Base-by-base conservation (phyloP, 768 basidiomycete species). In the Mycena rebaudengoi region DNA sequence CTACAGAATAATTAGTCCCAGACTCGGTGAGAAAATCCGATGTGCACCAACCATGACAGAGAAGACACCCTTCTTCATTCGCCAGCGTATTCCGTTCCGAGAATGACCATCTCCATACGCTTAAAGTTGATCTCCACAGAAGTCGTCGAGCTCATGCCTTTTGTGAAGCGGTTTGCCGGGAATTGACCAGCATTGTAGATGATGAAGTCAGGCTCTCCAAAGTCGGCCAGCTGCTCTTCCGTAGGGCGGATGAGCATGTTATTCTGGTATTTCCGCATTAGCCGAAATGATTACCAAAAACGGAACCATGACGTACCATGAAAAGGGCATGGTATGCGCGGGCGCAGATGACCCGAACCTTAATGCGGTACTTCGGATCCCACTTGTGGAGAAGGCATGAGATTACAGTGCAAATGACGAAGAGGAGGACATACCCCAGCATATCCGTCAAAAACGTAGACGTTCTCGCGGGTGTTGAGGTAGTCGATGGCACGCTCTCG, bases 1-100 rank as follows among this genome's bases (percentile, higher is more conserved):
- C 90, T 91, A 67, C 32, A 70, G 65, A 58, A 68, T 46, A 30
- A 52, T 35, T 40, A 63, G 53, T 71, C 60, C 39, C 57, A 58
- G 52, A 46, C 35, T 48, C 30, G 41, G 49, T 28, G 49, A 23
- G 20, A 37, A 56, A 62, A 23, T 13, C 29, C 20, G 16, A n/a
- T n/a, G 60, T 35, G 37, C 45, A 65, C 82, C 21, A 66, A 89
- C 89, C 97, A 99, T 99, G 70, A 99, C 96, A 43, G 92, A 95
- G 84, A 99, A 99, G 76, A 99, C 94, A 74, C 98, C 98, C 88
- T 99, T 99, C 84, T 99, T 99, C 98, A 99, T 99, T 99, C 96
- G 51, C 96, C 96, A 29, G 96, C 96, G 74, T 98, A 98, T 76
- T 98, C 96, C 26, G 95, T 97, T 57, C 94, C 97, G 70, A 99